Evolutionary conservation across 1,284 basidiomycete species (phyloP), one percentile per base, ranked within the genome.

Genomic region (Boletus sp.): DNA sequence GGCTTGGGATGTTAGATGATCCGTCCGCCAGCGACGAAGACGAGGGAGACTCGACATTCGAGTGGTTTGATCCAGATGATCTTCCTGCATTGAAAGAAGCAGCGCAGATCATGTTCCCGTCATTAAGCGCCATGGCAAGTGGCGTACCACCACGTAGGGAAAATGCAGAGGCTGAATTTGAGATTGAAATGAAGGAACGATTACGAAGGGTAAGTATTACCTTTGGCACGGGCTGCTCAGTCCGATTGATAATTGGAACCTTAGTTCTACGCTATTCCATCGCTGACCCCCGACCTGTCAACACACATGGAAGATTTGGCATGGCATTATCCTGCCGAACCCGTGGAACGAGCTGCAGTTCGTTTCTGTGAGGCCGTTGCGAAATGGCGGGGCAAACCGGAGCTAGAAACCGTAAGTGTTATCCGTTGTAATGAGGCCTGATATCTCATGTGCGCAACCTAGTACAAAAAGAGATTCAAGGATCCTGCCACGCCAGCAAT

Each of bases 261-360:
- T 43, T 62, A 92, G 89, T 92, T 92, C 68, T 85, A 88, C 61
- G 85, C 86, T 53, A 83, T 92, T 47, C 86, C 88, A 4, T 69
- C 76, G 7, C 78, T 83, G 33, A 88, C 87, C 0, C 85, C 85
- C 0, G 88, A 91, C 68, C 76, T 92, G 20, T 83, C 85, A 5
- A 88, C 86, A 2, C 90, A 92, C 63, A 85, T 92, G 81, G 88
- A 91, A 66, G 84, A 88, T 65, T 76, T 92, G 6, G 87, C 89
- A 3, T 87, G 85, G 82, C 83, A 84, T 63, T 92, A 86, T 68
- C 88, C 91, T 33, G 85, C 86, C 1, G 89, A 92, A 64, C 85
- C 87, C n/a, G 81, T 91, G 24, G 90, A 92, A 65, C 81, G 89
- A 24, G 86, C 88, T 24, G 83, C 87, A 0, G 77, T 91, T 4